Percentiles rank a stretch among this genome's conserved stretches.
Conservation (phyloP, 2,329 filamentous ascomycete genomes). For the Epichloe typhina region DNA sequence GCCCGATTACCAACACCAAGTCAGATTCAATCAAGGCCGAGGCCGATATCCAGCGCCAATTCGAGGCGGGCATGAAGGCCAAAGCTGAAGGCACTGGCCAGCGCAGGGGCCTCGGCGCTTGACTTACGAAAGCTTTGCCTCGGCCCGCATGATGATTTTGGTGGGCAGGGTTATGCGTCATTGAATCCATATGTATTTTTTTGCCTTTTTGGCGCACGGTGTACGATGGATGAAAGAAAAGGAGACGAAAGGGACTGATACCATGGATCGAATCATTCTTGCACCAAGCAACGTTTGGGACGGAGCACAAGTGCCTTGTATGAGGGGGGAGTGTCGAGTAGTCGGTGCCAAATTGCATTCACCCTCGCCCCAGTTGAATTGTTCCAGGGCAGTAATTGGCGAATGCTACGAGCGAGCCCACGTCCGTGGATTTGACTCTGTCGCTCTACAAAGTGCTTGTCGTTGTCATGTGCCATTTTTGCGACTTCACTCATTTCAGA, state of each 20-base stretch:
- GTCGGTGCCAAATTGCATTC: too few species aligned
- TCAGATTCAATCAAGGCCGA: slow-evolving; percentile 28
- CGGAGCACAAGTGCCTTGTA: neutral
- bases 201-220: neutral
- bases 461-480: too few species aligned
- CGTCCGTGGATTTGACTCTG: too few species aligned
- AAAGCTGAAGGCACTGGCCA: slow-evolving; percentile 38
- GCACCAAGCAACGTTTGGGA: neutral
- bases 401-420: too few species aligned
- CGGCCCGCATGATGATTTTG: too few species aligned
- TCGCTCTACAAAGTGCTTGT: too few species aligned
- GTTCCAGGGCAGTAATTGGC: too few species aligned
- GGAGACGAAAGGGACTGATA: neutral
- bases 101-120: slow-evolving; percentile 40
- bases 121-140: slow-evolving; percentile 6
- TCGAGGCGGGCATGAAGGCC: slow-evolving; percentile 40
- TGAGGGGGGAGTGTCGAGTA: too few species aligned
- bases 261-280: neutral
- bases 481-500: too few species aligned
- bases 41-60: slow-evolving; percentile 43
- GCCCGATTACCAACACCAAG: slow-evolving; percentile 13
- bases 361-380: too few species aligned
- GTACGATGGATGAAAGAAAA: neutral
- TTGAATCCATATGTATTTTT: neutral
- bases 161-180: too few species aligned